Percentiles rank a stretch among this genome's conserved stretches.
These are phyloP conservation scores for Mikania micrantha DNA, from an alignment of 129 eudicot genomes.

Conservation along the genomic window DNA sequence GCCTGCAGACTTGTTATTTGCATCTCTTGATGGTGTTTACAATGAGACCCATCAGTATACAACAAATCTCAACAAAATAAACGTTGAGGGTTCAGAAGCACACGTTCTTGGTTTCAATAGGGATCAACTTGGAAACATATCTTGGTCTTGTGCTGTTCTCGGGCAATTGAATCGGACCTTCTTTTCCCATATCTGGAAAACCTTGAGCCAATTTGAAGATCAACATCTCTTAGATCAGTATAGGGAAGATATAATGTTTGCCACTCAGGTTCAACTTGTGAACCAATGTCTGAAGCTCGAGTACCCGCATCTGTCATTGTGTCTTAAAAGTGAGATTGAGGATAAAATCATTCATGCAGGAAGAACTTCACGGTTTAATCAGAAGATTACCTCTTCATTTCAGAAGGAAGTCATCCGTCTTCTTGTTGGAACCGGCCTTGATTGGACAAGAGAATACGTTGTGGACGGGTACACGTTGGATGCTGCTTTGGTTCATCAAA, in stretches of 20 bases:
- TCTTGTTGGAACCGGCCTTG: constrained; percentile 77
- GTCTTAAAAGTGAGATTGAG: constrained; percentile 54
- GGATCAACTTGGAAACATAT: constrained; percentile 75
- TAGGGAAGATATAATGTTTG: constrained; percentile 90
- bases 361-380: constrained; percentile 73
- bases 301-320: constrained; percentile 46
- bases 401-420: constrained; percentile 88
- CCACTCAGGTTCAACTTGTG: constrained; percentile 73
- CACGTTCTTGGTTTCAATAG: constrained; percentile 46
- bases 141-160: constrained; percentile 94
- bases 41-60: constrained; percentile 19
- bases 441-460: constrained; percentile 68
- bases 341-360: constrained; percentile 64
- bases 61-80: constrained; percentile 9
- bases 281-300: constrained; percentile 83
- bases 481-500: constrained; percentile 69
- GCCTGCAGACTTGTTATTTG: constrained; percentile 54
- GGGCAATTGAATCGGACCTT: constrained; percentile 55
- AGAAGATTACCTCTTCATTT: constrained; percentile 75
- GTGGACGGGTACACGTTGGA: constrained; percentile 86
- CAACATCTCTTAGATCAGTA: constrained; percentile 60
- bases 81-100: constrained; percentile 1
- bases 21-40: constrained; percentile 57
- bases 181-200: constrained; percentile 64
- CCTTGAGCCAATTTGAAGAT: constrained; percentile 51